Base-by-base conservation (phyloP, 2,329 filamentous ascomycete species). In the Endothia cerciana region DNA sequence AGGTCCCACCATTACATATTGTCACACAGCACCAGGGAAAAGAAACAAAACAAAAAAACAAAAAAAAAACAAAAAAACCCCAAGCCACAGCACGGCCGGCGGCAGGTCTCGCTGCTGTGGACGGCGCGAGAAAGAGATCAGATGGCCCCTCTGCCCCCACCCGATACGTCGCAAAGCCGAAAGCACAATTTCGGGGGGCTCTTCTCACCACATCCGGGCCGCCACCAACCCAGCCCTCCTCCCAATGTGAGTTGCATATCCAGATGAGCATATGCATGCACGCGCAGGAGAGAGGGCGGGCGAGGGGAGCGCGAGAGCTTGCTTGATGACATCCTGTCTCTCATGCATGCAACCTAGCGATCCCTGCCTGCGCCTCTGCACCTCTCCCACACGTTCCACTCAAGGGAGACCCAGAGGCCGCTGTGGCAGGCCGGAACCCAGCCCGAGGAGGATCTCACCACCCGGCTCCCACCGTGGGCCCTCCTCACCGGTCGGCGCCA, bases 231-330 rank as follows among this genome's bases (percentile, higher is more conserved):
- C 36, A 19, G 11, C 19, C 28, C 36, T 36, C 17, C 30, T 3
- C 25, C 25, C 13, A 53, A 33, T 19, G 49, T 25, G 30, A 11
- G 17, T 25, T 33, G 25, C 15, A 33, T 53, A 33, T 33, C 28
- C 7, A 53, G 49, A 53, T 53, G 49, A 33, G 49, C 49, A 53
- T 53, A 53, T 53, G 28, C 49, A 53, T 53, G 28, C 49, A 53
- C 25, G 45, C 45, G 25, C n/a, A n/a, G n/a, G 33, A 49, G 45
- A 25, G 45, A 25, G 17, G n/a, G 10, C 0, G 4, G 13, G 28
- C 8, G 22, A 13, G 22, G 25, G 25, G 41, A 8, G 41, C 17
- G 6, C 17, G 41, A 17, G 15, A 41, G 15, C 40, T 17, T 41
- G 40, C n/a, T n/a, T n/a, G n/a, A 36, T 36, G 33, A 36, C 5